These are phyloP conservation scores for Rhododendron kiyosumense DNA, from an alignment of 148 eudicot genomes.

Conservation along the genomic window DNA sequence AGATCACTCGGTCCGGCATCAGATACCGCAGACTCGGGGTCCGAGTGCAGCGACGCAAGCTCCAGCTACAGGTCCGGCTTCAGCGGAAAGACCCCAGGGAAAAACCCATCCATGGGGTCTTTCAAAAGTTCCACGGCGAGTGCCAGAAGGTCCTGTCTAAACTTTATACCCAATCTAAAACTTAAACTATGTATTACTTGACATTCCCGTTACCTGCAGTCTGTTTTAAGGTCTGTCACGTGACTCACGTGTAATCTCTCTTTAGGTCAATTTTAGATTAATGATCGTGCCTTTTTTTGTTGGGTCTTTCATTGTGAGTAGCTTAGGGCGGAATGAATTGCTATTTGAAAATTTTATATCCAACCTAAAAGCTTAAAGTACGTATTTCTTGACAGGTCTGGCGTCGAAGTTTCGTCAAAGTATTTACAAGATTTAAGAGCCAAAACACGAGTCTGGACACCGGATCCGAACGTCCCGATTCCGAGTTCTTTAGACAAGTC, in stretches of 20 bases:
- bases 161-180: neutral
- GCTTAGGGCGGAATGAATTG: too few species aligned
- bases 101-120: constrained; percentile 12
- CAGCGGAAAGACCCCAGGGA: neutral
- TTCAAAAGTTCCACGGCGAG: constrained; percentile 25
- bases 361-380: neutral
- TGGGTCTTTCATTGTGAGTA: neutral
- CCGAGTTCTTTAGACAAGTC: constrained; percentile 17
- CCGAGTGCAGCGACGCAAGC: constrained; percentile 28
- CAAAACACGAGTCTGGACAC: constrained; percentile 12
- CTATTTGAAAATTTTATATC: too few species aligned
- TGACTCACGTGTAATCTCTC: too few species aligned
- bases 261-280: too few species aligned
- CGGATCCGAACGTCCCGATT: constrained; percentile 10
- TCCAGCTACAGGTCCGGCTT: constrained; percentile 19
- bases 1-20: constrained; percentile 12
- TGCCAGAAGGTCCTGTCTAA: constrained; percentile 6
- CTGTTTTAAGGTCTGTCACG: too few species aligned
- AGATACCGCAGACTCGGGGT: constrained; percentile 20
- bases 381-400: constrained; percentile 8
- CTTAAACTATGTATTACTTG: neutral
- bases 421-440: constrained; percentile 16
- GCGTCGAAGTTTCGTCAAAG: constrained; percentile 19
- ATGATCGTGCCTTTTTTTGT: neutral
- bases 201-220: too few species aligned